A percentile compares a stretch with the other conserved stretches of the same genome.
Evolutionary conservation across 768 basidiomycete genomes (phyloP).

Genomic region (Asterophora parasitica): DNA sequence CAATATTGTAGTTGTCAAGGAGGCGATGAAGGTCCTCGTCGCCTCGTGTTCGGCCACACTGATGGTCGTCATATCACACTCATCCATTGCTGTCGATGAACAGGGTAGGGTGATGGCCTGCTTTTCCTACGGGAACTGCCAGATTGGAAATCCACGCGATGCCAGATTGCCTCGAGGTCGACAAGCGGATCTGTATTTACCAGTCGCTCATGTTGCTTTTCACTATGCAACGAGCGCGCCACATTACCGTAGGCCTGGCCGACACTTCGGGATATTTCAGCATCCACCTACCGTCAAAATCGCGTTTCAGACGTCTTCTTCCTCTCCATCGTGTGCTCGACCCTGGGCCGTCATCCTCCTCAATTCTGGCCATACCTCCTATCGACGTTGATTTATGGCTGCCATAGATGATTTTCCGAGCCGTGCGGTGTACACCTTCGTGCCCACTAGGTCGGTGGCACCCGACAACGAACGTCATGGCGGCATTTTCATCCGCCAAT

Average conservation of each 20-base stretch:
- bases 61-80: not conserved
- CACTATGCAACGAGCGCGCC: not conserved
- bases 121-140: too few relatives aligned
- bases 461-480: not conserved
- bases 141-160: too few relatives aligned
- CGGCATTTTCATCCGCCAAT: not conserved
- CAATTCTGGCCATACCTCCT: not conserved
- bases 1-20: too few relatives aligned
- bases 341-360: slow-evolving; percentile 2
- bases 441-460: not conserved
- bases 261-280: not conserved
- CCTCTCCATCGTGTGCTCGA: not conserved
- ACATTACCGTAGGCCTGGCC: not conserved
- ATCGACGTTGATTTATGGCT: not conserved
- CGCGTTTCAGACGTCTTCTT: not conserved
- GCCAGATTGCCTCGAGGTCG: not conserved
- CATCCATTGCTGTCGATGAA: slow-evolving; percentile 6
- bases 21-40: not conserved
- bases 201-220: not conserved
- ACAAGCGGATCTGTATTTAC: not conserved
- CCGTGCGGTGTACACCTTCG: not conserved
- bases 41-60: too few relatives aligned
- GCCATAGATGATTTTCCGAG: not conserved
- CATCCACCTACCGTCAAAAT: not conserved
- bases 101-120: not conserved